Base-by-base conservation (phyloP, 192 early-diverging fungal species). In the Coemansia sp. region DNA sequence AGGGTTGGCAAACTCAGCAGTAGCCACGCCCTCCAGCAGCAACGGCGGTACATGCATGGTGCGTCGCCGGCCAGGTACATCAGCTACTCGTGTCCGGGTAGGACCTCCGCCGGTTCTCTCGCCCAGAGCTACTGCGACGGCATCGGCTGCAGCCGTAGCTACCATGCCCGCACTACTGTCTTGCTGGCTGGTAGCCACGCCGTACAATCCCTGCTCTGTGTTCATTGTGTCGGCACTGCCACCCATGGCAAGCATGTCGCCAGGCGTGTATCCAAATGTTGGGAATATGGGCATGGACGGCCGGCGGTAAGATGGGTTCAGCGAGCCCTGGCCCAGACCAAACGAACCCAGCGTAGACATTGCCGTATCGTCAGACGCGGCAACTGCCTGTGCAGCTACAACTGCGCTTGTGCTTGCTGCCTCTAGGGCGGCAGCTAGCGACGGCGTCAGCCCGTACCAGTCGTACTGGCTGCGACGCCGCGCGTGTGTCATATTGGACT, bases 211-310 rank as follows among this genome's bases (percentile, higher is more conserved):
- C n/a, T 60, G 66, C 9, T 67, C 67, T 2, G 65, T 59, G 33
- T 4, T 36, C 68, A 75, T 59, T 33, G 63, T 12, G 12, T 38
- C 43, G n/a, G 61, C 62, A 47, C 11, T 27, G 8, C 31, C 34
- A 24, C 60, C 46, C 60, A 84, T 65, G 27, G 55, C 63, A 3
- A 79, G 74, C 66, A 84, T 54, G 33, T 79, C 77, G 68, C 65
- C 24, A 4, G 63, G 70, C 9, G 68, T 22, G 20, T 64, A 84
- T 1, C 63, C 68, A 55, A 76, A 79, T 3, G 77, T 64, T 43
- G 82, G 82, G 43, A 73, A 84, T 20, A 84, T 71, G 12, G 82
- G 82, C 82, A 84, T 84, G 40, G 82, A 84, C 18, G 82, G 82
- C 7, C 82, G 82, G 16, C 82, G 73, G 40, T 52, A 76, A 11